A percentile compares a stretch with the other conserved stretches of the same genome.
Conservation (phyloP, 257 asterid genomes). For the Plantago elongata region DNA sequence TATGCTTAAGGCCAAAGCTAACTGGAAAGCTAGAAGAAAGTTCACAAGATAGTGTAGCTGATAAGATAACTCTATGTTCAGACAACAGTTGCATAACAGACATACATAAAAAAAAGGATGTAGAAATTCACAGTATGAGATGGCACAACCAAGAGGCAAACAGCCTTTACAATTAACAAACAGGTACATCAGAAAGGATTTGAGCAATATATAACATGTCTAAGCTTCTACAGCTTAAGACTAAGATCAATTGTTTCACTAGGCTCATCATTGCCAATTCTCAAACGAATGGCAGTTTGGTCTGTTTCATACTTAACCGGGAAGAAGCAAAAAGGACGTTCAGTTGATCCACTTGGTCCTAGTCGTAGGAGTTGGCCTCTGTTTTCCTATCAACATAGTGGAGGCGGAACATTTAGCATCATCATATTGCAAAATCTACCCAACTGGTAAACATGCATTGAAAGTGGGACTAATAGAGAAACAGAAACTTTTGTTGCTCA, state of each 20-base stretch:
- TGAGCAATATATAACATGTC: background rate
- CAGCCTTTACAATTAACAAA: constrained; percentile 11
- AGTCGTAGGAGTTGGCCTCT: constrained; percentile 21
- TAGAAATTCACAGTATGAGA: background rate
- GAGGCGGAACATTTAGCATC: background rate
- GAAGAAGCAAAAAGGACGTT: constrained; percentile 48
- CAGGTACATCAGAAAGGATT: background rate
- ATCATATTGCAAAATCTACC: constrained; percentile 8
- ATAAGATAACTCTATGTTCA: background rate
- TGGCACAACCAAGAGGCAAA: background rate
- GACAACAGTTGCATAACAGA: constrained; percentile 10
- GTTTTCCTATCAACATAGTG: constrained; percentile 34
- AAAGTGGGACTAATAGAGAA: background rate
- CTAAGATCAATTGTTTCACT: constrained; percentile 63
- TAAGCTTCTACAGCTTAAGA: constrained; percentile 50
- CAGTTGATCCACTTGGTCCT: constrained; percentile 31
- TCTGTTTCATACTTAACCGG: constrained; percentile 34
- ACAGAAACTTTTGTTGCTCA: constrained; percentile 16
- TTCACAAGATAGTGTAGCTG: too few species aligned
- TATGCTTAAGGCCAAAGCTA: too few species aligned
- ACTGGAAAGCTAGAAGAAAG: too few species aligned
- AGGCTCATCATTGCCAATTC: constrained; percentile 30
- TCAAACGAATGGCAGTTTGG: constrained; percentile 19
- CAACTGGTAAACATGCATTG: too few species aligned
- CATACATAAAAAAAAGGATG: background rate